Base-by-base conservation (phyloP, 129 eudicot species). In the Flaveria sonorensis region DNA sequence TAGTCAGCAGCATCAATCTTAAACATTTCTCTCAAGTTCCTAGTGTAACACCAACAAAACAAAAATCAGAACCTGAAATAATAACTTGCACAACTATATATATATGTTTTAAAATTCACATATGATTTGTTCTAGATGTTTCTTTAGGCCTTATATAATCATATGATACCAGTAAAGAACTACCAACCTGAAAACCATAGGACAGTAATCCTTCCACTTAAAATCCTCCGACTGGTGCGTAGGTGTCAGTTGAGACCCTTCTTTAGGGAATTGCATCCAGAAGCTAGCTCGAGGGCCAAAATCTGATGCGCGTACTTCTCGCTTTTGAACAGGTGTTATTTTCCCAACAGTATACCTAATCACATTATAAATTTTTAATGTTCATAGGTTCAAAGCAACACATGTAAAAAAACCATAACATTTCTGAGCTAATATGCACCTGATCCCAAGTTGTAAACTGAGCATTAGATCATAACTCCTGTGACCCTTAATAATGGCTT, bases 181-280 rank as follows among this genome's bases (percentile, higher is more conserved):
- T 55, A 84, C 86, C 40, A 84, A 94, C 99, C 99, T 92, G 96
- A 94, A 94, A 81, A 94, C 99, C 99, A 94, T 94, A 70, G 99
- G 99, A 75, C 97, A 91, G 69, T 91, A 94, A 82, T 89, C 96
- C 81, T 89, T 94, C 99, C 99, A 94, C 89, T 82, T 89, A 74
- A 94, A 94, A 91, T 89, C 96, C 16, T 89, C 96, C 0, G 99
- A 94, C 62, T 86, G 96, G 77, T 94, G 99, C 16, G 92, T 78
- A 24, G 99, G 99, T 28, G 99, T 94, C 70, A 89, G 72, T 56
- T 94, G 96, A 52, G 97, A 94, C 57, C 99, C 99, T 56, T 81
- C 92, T 83, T 84, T 94, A 36, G 99, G 99, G 42, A 94, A 94
- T 51, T 82, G 84, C 99, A 94, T 94, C 96, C 97, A 89, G 73